Base-by-base conservation (phyloP, 2,329 filamentous ascomycete genomes). In the Cytospora schulzeri region DNA sequence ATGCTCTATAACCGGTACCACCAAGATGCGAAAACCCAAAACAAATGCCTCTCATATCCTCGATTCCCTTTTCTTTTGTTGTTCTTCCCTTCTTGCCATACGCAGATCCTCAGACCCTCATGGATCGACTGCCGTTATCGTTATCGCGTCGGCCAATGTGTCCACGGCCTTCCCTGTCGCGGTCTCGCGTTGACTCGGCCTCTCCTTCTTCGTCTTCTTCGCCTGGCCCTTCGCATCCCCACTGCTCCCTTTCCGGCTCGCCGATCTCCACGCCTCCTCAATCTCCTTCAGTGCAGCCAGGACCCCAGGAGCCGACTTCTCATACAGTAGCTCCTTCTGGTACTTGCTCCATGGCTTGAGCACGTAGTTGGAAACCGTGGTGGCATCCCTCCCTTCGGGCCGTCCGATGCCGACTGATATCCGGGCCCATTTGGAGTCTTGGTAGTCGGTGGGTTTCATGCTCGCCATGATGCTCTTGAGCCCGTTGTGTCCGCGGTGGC, bases 321-420 rank as follows among this genome's bases (percentile, higher is more conserved):
- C 78, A 35, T 84, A 81, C 52, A 92, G 75, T 17, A 78, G 74
- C 24, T 74, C 73, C 72, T 79, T 79, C 72, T 91, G 83, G 14
- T 74, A 70, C 9, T 70, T 68, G 12, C 81, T 83, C 81, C 95
- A 88, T 71, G 86, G 86, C 64, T 82, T 82, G 69, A 98, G 78
- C 52, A 98, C 93, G 78, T 94, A 96, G 28, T 85, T 80, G 52
- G 88, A 85, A 12, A 98, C 93, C 2, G 85, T 85, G 48, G 80
- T 78, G 26, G 81, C 79, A 57, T 92, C 88, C 68, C 93, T 83
- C 67, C 84, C 88, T 54, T 79, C 80, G 0, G 94, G 94, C 54
- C 95, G 80, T n/a, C 92, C 93, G 77, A 98, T 97, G 0, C 95
- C 95, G 15, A 98, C 79, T 0, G 91, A 89, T 58, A 98, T 85